Evolutionary conservation across 805 yeast genomes (phyloP).

Genomic region (Starmerella riodocensis): DNA sequence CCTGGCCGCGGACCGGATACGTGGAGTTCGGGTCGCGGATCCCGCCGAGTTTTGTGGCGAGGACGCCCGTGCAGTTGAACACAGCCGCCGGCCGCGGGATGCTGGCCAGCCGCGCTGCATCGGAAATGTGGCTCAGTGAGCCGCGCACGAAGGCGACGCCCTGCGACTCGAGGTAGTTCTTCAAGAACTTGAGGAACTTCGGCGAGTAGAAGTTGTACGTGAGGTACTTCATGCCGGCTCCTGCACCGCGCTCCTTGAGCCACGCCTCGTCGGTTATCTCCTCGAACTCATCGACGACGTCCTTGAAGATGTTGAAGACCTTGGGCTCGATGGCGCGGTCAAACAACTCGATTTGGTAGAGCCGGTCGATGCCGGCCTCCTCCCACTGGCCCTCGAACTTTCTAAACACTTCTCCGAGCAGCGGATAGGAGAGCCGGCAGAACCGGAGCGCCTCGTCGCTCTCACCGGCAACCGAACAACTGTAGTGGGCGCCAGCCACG

Average conservation of each 20-base stretch:
- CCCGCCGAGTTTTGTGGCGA: slow-evolving; percentile 51
- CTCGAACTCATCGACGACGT: slow-evolving; percentile 39
- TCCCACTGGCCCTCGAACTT: slow-evolving; percentile 35
- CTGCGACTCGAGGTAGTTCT: slow-evolving; percentile 31
- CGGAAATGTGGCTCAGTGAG: slow-evolving; percentile 40
- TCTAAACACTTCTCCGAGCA: slow-evolving; percentile 33
- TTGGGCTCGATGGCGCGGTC: slow-evolving; percentile 35
- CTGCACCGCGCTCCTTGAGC: slow-evolving; percentile 38
- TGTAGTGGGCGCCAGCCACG: slow-evolving; percentile 60
- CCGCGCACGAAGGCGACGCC: slow-evolving; percentile 43
- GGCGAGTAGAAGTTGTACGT: slow-evolving; percentile 70
- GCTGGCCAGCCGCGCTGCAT: slow-evolving; percentile 31
- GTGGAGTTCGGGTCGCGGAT: slow-evolving; percentile 44
- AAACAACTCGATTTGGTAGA: slow-evolving; percentile 47
- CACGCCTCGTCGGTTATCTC: slow-evolving; percentile 27
- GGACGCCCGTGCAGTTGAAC: slow-evolving; percentile 47
- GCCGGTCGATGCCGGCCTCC: slow-evolving; percentile 40
- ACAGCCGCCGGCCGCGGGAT: slow-evolving; percentile 5
- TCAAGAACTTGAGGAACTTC: slow-evolving; percentile 38
- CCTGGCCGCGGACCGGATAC: slow-evolving; percentile 72
- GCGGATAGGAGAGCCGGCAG: slow-evolving; percentile 46
- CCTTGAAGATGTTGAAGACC: slow-evolving; percentile 37
- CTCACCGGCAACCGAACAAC: slow-evolving; percentile 43
- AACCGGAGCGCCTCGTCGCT: slow-evolving; percentile 38
- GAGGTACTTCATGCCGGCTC: slow-evolving; percentile 41